phyloP scores from a whole-genome alignment of 495 filamentous ascomycete genomes.

The Apodospora peruviana region DNA sequence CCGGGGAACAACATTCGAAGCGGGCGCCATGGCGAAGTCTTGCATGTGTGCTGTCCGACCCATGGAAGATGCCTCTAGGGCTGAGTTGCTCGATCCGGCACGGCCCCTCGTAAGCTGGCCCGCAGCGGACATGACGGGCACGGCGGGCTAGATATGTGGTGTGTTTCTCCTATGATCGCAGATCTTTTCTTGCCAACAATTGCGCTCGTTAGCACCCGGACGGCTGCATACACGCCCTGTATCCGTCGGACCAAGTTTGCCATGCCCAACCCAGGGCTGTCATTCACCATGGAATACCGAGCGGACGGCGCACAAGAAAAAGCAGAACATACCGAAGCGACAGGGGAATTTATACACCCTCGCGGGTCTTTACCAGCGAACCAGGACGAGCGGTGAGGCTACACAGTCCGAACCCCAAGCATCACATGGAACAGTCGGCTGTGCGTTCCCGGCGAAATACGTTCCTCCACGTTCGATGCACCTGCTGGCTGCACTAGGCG shows the following conservation, averaged over 20 bases:
- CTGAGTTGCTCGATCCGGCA: constrained; percentile 52
- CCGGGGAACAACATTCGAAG: constrained; percentile 37
- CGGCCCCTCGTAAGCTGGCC: constrained; percentile 50
- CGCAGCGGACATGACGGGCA: constrained; percentile 37
- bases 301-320: constrained; percentile 11
- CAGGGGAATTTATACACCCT: constrained; percentile 16
- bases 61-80: constrained; percentile 34
- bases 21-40: constrained; percentile 48
- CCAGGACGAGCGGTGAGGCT: constrained; percentile 38
- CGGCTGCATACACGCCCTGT: constrained; percentile 12
- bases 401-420: constrained; percentile 42
- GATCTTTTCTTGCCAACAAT: constrained; percentile 13
- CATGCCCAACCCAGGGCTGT: constrained; percentile 5
- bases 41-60: constrained; percentile 36
- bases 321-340: constrained; percentile 27
- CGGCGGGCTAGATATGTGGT: constrained; percentile 22
- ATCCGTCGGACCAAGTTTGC: constrained; percentile 9
- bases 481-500: constrained; percentile 24
- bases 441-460: constrained; percentile 35
- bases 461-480: constrained; percentile 33
- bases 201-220: constrained; percentile 17
- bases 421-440: constrained; percentile 45
- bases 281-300: not conserved
- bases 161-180: constrained; percentile 9
- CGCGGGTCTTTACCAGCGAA: constrained; percentile 23